These are phyloP conservation scores for Lichtheimia ornata DNA, from an alignment of 371 early-diverging fungal genomes.

Conservation along the genomic window DNA sequence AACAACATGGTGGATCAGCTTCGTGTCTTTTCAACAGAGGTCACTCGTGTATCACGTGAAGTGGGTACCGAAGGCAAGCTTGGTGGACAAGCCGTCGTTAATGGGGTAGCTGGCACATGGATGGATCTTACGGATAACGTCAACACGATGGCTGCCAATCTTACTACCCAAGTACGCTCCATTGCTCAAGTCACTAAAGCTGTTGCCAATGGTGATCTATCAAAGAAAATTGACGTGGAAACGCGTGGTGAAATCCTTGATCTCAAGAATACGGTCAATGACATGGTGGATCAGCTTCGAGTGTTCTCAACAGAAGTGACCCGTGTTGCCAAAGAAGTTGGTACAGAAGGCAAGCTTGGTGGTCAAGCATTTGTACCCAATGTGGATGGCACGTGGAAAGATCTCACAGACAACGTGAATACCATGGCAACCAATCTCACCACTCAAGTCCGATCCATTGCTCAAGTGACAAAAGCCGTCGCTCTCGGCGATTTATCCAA, in stretches of 20 bases:
- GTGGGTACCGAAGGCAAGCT: slow-evolving; percentile 1
- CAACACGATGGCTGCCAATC: slow-evolving; percentile 57
- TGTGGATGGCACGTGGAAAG: slow-evolving; percentile 56
- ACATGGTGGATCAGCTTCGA: neutral
- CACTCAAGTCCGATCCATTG: slow-evolving; percentile 57
- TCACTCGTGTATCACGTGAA: neutral
- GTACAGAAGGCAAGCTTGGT: neutral
- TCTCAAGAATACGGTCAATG: neutral
- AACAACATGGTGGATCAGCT: neutral
- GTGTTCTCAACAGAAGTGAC: neutral
- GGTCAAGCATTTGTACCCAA: slow-evolving; percentile 28
- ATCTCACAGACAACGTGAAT: slow-evolving; percentile 57
- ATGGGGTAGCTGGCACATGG: neutral
- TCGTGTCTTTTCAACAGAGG: neutral
- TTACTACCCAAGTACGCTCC: slow-evolving; percentile 53
- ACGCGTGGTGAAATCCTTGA: slow-evolving; percentile 37
- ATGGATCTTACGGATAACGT: slow-evolving; percentile 35
- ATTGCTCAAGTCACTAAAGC: slow-evolving; percentile 59
- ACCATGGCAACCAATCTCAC: slow-evolving; percentile 53
- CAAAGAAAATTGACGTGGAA: slow-evolving; percentile 28
- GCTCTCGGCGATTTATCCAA: slow-evolving; percentile 61
- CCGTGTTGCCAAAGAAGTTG: neutral
- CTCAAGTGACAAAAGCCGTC: slow-evolving; percentile 56
- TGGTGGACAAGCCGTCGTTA: neutral
- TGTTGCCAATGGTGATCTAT: slow-evolving; percentile 54